phyloP scores from a whole-genome alignment of 176 grass and related monocot genomes.

The Ananas comosus region DNA sequence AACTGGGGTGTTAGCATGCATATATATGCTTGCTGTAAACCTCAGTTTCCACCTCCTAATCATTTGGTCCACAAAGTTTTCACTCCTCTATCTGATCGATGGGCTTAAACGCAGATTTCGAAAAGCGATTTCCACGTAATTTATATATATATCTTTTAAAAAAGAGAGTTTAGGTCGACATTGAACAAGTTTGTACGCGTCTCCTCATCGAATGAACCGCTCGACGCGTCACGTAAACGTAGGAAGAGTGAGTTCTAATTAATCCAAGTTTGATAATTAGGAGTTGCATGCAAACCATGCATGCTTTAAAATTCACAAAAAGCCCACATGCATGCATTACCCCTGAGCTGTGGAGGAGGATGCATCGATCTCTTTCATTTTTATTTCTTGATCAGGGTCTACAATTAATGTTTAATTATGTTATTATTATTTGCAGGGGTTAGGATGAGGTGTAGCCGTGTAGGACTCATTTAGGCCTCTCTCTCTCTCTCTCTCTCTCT shows the following conservation, averaged over 20 bases:
- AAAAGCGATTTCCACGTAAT: not conserved
- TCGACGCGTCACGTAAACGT: constrained; percentile 28
- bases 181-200: constrained; percentile 21
- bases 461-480: too few relatives aligned
- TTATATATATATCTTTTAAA: too few relatives aligned
- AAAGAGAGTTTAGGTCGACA: not conserved
- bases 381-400: too few relatives aligned
- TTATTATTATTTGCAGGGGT: too few relatives aligned
- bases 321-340: not conserved
- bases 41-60: constrained; percentile 41
- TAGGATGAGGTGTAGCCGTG: too few relatives aligned
- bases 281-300: not conserved
- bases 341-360: not conserved
- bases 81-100: constrained; percentile 27
- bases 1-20: not conserved
- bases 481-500: too few relatives aligned
- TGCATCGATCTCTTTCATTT: too few relatives aligned
- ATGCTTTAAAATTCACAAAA: too few relatives aligned
- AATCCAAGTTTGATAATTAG: constrained; percentile 27
- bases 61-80: constrained; percentile 34
- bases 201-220: constrained; percentile 11
- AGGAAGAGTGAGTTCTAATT: constrained; percentile 40
- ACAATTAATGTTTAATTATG: too few relatives aligned
- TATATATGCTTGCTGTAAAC: constrained; percentile 32
- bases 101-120: constrained; percentile 4